phyloP scores from a whole-genome alignment of 257 asterid species.

The Nicotiana benthamiana region DNA sequence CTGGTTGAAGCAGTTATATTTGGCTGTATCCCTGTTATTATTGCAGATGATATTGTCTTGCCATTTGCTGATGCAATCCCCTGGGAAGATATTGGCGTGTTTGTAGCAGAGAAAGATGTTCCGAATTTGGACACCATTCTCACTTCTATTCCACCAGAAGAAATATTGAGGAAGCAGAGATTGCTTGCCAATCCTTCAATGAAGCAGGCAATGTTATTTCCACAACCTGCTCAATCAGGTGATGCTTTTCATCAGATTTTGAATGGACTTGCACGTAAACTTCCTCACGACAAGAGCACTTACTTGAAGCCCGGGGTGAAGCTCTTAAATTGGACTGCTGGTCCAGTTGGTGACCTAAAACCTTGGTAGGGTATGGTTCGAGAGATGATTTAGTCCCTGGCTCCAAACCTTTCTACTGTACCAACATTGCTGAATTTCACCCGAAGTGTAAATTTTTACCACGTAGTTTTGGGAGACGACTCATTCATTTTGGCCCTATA shows the following conservation, averaged over 20 bases:
- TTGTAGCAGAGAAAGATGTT: slow-evolving; percentile 75
- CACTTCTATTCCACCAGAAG: slow-evolving; percentile 59
- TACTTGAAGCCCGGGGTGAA: slow-evolving; percentile 52
- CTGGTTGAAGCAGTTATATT: slow-evolving; percentile 87
- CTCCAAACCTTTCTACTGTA: not conserved
- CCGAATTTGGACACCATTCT: slow-evolving; percentile 74
- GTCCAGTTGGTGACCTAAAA: slow-evolving; percentile 71
- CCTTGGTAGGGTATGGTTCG: slow-evolving; percentile 45
- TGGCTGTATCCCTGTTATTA: slow-evolving; percentile 89
- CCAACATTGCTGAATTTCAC: not conserved
- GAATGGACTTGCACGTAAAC: slow-evolving; percentile 78
- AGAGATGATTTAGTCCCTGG: not conserved
- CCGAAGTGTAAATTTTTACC: not conserved
- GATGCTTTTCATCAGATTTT: slow-evolving; percentile 90
- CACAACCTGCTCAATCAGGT: slow-evolving; percentile 72
- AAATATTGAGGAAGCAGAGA: slow-evolving; percentile 70
- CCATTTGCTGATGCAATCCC: slow-evolving; percentile 97
- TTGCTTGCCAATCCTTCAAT: slow-evolving; percentile 81
- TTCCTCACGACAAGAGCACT: slow-evolving; percentile 50
- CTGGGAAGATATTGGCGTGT: slow-evolving; percentile 91
- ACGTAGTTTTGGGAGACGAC: not conserved
- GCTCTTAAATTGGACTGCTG: slow-evolving; percentile 82
- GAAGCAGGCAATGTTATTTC: slow-evolving; percentile 89
- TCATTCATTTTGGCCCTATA: not conserved
- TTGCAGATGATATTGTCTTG: slow-evolving; percentile 81